Evolutionary conservation across 2,329 filamentous ascomycete genomes (phyloP).

Genomic region (Saccharata proteae): DNA sequence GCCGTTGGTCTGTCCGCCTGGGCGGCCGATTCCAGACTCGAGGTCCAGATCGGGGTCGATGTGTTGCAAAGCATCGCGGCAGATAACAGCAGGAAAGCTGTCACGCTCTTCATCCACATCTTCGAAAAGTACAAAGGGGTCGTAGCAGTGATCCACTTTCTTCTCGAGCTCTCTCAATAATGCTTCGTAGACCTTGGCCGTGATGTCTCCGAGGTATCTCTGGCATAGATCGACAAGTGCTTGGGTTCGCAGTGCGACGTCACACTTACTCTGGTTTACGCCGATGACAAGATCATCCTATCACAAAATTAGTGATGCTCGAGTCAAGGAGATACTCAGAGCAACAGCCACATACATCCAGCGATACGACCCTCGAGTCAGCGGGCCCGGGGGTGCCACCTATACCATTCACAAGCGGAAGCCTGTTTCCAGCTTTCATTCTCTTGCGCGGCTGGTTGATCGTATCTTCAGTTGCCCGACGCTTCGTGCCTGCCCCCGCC

Average conservation of each 20-base stretch:
- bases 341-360: slow-evolving; percentile 20
- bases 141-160: slow-evolving; percentile 54
- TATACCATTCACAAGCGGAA: no score
- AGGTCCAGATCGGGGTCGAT: slow-evolving; percentile 30
- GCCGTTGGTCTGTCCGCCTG: slow-evolving; percentile 12
- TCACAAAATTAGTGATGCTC: no score
- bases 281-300: slow-evolving; percentile 65
- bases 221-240: slow-evolving; percentile 62
- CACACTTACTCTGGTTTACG: slow-evolving; percentile 75
- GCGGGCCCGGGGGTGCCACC: slow-evolving; percentile 9
- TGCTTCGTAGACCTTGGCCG: slow-evolving; percentile 65
- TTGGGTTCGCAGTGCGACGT: slow-evolving; percentile 70
- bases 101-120: slow-evolving; percentile 32
- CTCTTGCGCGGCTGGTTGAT: slow-evolving; percentile 19
- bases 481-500: slow-evolving; percentile 6
- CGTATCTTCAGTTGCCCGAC: slow-evolving; percentile 1
- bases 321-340: slow-evolving; percentile 7
- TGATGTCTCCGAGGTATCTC: slow-evolving; percentile 58
- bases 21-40: slow-evolving; percentile 18
- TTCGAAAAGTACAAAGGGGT: slow-evolving; percentile 29
- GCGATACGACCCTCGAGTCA: slow-evolving; percentile 16
- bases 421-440: slow-evolving; percentile 16
- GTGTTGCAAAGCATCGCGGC: slow-evolving; percentile 29
- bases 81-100: slow-evolving; percentile 24
- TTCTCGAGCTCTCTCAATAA: slow-evolving; percentile 60